Evolutionary conservation across 2,329 filamentous ascomycete species (phyloP).

Genomic region (Xylariaceae sp.): DNA sequence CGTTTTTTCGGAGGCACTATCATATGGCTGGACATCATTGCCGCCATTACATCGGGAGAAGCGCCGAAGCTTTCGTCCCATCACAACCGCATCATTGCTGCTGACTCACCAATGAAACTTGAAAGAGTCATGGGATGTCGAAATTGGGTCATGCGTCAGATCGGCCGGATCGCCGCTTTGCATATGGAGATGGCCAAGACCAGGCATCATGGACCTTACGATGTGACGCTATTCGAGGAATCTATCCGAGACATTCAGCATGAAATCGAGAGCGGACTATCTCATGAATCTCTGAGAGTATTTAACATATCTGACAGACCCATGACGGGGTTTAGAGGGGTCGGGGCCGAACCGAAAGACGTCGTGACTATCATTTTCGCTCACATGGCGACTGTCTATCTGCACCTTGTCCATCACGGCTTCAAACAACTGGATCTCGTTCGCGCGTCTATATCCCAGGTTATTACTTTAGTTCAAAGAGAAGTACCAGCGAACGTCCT

Average conservation of each 20-base stretch:
- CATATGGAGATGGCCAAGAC: neutral
- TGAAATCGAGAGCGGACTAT: neutral
- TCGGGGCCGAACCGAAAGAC: neutral
- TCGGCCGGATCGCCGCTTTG: conserved; percentile 4
- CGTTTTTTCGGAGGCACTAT: neutral
- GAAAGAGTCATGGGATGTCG: conserved; percentile 7
- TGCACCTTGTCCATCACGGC: conserved; percentile 7
- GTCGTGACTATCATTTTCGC: conserved; percentile 5
- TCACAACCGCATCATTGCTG: neutral
- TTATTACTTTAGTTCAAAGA: neutral
- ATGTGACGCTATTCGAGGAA: neutral
- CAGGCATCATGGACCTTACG: neutral
- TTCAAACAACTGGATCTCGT: neutral
- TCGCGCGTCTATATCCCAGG: neutral
- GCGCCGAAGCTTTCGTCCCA: neutral
- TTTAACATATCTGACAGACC: neutral
- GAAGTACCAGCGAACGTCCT: neutral
- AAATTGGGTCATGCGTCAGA: conserved; percentile 7
- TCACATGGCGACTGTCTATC: conserved; percentile 3
- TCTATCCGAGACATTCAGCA: neutral
- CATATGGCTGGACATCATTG: conserved; percentile 1
- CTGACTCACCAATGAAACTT: conserved; percentile 2
- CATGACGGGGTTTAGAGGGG: too few species aligned
- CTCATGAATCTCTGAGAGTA: neutral
- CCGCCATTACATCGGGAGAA: conserved; percentile 1